Conservation (phyloP, 441 rosid genomes). For the Rhodomyrtus psidioides region DNA sequence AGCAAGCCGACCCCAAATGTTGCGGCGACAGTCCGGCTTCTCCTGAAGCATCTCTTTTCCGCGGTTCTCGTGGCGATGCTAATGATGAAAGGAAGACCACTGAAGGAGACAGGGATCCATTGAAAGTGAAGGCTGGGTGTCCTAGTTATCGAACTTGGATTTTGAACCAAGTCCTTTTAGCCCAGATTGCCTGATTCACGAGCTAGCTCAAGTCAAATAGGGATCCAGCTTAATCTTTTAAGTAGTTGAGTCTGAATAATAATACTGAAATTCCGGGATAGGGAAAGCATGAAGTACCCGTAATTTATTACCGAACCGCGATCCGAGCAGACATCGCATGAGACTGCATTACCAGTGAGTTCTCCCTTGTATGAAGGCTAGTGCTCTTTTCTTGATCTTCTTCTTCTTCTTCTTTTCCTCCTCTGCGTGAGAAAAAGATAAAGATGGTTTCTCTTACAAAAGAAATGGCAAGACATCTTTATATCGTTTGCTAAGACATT, state of each 20-base stretch:
- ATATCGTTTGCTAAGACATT: neutral
- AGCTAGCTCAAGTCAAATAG: neutral
- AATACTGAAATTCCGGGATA: neutral
- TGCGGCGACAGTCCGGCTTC: neutral
- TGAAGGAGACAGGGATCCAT: conserved; percentile 2
- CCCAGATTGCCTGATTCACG: neutral
- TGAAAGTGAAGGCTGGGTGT: conserved; percentile 5
- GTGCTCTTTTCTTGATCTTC: neutral
- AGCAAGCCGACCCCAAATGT: neutral
- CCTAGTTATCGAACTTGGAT: conserved; percentile 52
- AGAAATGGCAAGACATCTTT: neutral
- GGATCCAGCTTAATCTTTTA: neutral
- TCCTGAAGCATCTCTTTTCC: neutral
- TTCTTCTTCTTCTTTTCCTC: neutral
- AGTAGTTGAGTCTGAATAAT: neutral
- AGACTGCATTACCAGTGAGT: neutral
- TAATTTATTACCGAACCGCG: neutral
- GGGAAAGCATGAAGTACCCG: neutral
- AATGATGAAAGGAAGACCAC: conserved; percentile 3
- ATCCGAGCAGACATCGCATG: neutral
- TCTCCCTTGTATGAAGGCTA: neutral
- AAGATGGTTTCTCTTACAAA: accelerated
- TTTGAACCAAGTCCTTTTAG: conserved; percentile 10
- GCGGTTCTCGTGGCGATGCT: neutral
- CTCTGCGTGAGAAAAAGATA: neutral